Evolutionary conservation across 2,329 filamentous ascomycete species (phyloP), one percentile per base, ranked within the genome.

Genomic region (Aspergillus fischeri): DNA sequence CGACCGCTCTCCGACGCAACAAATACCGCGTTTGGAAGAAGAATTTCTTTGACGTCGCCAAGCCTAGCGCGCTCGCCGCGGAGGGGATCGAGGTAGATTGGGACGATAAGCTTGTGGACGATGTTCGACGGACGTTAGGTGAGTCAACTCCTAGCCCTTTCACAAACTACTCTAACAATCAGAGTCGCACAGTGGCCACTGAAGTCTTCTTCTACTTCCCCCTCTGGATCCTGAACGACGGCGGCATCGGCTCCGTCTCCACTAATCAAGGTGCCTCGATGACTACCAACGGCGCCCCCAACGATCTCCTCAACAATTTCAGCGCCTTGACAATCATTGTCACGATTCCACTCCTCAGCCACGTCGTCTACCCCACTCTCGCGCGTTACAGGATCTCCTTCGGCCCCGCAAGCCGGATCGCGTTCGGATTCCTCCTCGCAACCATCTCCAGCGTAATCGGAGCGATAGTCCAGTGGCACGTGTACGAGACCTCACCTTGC

Each of bases 261-360:
- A 79, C 70, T 49, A 81, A 78, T 68, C 68, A 81, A 66, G 77
- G 73, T 10, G 80, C 79, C 11, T 78, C 79, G 61, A 69, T 83
- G 69, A 70, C 68, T 5, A 82, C 79, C 9, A 74, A 80, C 53
- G 80, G 79, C 28, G 78, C 78, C 1, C 80, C 80, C 47, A 82
- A 81, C 62, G 80, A 82, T 54, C 68, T 82, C 9, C 72, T 82
- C 41, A 69, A 59, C 63, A 81, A 81, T 69, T 80, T 81, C 68
- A 81, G 81, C 68, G 71, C 79, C 1, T 65, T 82, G 7, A 78
- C 75, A 51, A 80, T 81, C 62, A 81, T 82, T 51, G 61, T 74
- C 41, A 67, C 73, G 27, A 72, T 78, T 0, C 80, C 80, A 0
- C 60, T 82, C n/a, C 69, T 82, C 24, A 80, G 76, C 61, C 78